Evolutionary conservation across 495 filamentous ascomycete species (phyloP).

Genomic region (Penicillium ucsense): DNA sequence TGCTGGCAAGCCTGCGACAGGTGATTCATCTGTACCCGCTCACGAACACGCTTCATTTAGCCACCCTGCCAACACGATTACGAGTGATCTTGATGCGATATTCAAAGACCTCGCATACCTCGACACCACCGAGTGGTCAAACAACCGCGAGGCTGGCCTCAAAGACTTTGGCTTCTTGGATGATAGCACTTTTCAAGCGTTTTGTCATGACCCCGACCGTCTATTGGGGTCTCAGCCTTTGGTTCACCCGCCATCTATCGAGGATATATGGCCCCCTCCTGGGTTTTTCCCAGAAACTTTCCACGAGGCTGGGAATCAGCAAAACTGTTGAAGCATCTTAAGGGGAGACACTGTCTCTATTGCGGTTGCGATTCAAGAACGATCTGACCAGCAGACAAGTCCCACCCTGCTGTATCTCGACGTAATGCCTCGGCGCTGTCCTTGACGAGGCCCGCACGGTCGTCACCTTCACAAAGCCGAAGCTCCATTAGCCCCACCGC

Average conservation of each 20-base stretch:
- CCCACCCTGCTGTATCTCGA: too few relatives aligned
- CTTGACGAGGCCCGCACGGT: too few relatives aligned
- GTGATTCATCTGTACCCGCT: conserved; percentile 11
- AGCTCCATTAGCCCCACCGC: too few relatives aligned
- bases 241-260: conserved; percentile 35
- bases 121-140: conserved; percentile 49
- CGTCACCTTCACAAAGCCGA: too few relatives aligned
- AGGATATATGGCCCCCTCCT: conserved; percentile 39
- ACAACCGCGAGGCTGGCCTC: conserved; percentile 42
- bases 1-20: conserved; percentile 4
- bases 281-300: conserved; percentile 41
- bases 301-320: conserved; percentile 11
- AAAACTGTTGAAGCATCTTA: too few relatives aligned
- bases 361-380: too few relatives aligned
- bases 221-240: conserved; percentile 31
- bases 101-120: conserved; percentile 55
- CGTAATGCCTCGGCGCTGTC: too few relatives aligned
- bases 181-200: conserved; percentile 42
- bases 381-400: too few relatives aligned
- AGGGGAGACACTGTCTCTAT: too few relatives aligned
- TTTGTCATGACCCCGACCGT: conserved; percentile 45
- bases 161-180: conserved; percentile 53
- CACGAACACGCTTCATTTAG: conserved; percentile 10
- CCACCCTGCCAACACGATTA: not conserved
- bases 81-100: conserved; percentile 45